Conservation (phyloP, 2,329 filamentous ascomycete genomes). For the Orbilia quercus region DNA sequence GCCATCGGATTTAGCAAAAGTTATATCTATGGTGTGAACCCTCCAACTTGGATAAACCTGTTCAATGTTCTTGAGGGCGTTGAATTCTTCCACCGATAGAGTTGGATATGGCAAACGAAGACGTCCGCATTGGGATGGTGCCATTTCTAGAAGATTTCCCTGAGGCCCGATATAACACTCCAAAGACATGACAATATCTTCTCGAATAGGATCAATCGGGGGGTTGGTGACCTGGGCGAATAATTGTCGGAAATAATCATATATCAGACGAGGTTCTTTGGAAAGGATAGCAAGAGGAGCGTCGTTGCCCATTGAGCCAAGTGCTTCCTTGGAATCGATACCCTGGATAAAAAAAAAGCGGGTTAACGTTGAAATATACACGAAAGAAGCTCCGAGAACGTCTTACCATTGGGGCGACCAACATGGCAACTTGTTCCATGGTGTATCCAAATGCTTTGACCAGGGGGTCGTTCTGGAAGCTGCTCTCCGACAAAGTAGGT, state of each 20-base stretch:
- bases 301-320: conserved; percentile 98
- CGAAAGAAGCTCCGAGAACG: conserved; percentile 10
- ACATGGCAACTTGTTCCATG: conserved; percentile 90
- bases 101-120: conserved; percentile 88
- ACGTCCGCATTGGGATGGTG: conserved; percentile 85
- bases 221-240: conserved; percentile 99
- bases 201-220: conserved; percentile 94
- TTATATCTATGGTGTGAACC: conserved; percentile 89
- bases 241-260: conserved; percentile 96
- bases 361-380: conserved; percentile 23
- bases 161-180: conserved; percentile 97
- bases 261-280: conserved; percentile 86
- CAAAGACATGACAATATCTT: conserved; percentile 97
- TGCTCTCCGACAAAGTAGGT: conserved; percentile 74
- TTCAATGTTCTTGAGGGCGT: conserved; percentile 81
- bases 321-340: conserved; percentile 93
- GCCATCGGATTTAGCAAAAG: conserved; percentile 87
- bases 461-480: conserved; percentile 84
- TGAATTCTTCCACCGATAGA: conserved; percentile 89
- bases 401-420: conserved; percentile 83
- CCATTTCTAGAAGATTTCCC: conserved; percentile 94
- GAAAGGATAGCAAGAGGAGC: conserved; percentile 90
- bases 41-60: conserved; percentile 81
- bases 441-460: conserved; percentile 92
- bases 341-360: conserved; percentile 67